phyloP scores from a whole-genome alignment of 331 rosid genomes.

The Rosa hybrid region DNA sequence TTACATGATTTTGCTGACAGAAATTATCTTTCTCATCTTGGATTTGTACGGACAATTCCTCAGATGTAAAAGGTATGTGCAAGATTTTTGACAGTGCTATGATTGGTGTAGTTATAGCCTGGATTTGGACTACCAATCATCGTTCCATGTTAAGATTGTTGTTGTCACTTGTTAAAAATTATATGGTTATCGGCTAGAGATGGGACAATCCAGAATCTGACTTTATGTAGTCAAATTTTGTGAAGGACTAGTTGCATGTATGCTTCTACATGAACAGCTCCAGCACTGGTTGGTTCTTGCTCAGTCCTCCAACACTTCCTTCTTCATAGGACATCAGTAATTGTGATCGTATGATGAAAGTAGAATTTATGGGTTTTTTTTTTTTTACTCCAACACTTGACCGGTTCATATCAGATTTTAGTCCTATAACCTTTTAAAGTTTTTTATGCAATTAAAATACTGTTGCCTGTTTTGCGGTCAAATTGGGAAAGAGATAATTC shows the following conservation, averaged over 20 bases:
- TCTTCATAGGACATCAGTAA: background rate
- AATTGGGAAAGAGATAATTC: background rate
- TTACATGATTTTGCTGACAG: conserved; percentile 90
- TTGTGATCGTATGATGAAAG: background rate
- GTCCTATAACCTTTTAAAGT: background rate
- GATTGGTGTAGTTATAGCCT: background rate
- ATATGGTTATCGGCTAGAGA: background rate
- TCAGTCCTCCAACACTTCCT: background rate
- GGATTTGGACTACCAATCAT: too few relatives aligned
- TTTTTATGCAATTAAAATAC: background rate
- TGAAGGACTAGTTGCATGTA: background rate
- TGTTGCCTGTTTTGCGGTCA: background rate
- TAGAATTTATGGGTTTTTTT: background rate
- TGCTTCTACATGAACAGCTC: background rate
- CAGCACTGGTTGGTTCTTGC: background rate
- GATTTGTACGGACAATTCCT: conserved; percentile 59
- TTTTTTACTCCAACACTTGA: background rate
- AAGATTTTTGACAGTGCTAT: background rate
- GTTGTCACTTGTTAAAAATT: background rate
- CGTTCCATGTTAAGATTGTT: too few relatives aligned
- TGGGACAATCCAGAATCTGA: background rate
- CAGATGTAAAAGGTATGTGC: conserved; percentile 49
- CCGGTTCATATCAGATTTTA: background rate
- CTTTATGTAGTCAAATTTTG: background rate
- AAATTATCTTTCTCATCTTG: conserved; percentile 65